Evolutionary conservation across 371 early-diverging fungal species (phyloP).

Genomic region (Mycotypha africana): DNA sequence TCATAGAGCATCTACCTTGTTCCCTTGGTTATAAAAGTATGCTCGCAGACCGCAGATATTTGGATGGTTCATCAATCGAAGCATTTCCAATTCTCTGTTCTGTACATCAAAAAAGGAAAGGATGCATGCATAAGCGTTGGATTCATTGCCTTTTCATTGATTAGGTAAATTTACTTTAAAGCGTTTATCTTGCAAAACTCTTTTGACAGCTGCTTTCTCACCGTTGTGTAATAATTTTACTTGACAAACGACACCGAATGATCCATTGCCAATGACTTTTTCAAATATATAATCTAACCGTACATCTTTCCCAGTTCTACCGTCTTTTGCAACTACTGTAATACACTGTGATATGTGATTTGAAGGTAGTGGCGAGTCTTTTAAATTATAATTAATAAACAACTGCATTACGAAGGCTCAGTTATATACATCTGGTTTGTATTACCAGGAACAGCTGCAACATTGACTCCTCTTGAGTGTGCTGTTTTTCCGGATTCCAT

Average conservation of each 20-base stretch:
- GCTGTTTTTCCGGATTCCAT: too few relatives aligned
- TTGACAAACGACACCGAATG: conserved; percentile 95
- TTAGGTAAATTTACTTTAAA: conserved; percentile 68
- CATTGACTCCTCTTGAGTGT: too few relatives aligned
- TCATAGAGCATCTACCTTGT: conserved; percentile 29
- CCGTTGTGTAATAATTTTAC: conserved; percentile 72
- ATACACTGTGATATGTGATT: too few relatives aligned
- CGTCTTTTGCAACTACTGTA: conserved; percentile 73
- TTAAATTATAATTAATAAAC: too few relatives aligned
- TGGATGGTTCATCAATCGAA: conserved; percentile 72
- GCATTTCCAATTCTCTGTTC: conserved; percentile 86
- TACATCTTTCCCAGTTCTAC: conserved; percentile 71
- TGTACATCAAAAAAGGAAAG: conserved; percentile 8
- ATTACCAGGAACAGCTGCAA: too few relatives aligned
- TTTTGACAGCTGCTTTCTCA: conserved; percentile 88
- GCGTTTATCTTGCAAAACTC: conserved; percentile 92
- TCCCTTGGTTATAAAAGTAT: conserved; percentile 73
- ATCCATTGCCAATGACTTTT: conserved; percentile 91
- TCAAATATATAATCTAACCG: conserved; percentile 85
- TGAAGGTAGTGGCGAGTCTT: too few relatives aligned
- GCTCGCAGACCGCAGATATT: conserved; percentile 73
- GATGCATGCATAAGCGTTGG: too few relatives aligned
- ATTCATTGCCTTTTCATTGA: not conserved
- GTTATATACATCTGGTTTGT: too few relatives aligned
- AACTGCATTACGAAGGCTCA: too few relatives aligned